A percentile compares a stretch with the other conserved stretches of the same genome.
Evolutionary conservation across 257 asterid species (phyloP).

Genomic region (Fraxinus cuspidata): DNA sequence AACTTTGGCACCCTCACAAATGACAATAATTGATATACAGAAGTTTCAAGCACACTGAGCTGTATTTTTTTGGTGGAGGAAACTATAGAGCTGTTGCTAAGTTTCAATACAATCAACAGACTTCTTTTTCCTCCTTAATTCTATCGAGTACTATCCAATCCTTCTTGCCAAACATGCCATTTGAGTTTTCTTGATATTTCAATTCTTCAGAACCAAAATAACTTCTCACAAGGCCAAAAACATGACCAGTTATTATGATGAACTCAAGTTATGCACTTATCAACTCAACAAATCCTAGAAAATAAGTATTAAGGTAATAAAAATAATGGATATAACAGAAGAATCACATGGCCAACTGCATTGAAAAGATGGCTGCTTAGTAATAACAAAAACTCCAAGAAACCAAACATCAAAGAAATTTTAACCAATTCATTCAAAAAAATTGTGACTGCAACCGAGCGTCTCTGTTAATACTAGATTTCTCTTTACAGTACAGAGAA

Average conservation of each 20-base stretch:
- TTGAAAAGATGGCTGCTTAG: not conserved
- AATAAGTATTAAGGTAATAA: not conserved
- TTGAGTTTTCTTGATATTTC: not conserved
- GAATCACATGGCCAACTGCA: not conserved
- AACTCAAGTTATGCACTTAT: not conserved
- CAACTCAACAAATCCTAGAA: not conserved
- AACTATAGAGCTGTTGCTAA: not conserved
- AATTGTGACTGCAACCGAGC: not conserved
- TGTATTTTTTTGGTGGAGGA: not conserved
- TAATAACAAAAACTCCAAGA: not conserved
- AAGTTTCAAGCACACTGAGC: not conserved
- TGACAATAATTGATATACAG: not conserved
- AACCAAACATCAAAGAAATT: not conserved
- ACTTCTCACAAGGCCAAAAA: not conserved
- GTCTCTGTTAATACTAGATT: not conserved
- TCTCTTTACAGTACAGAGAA: not conserved
- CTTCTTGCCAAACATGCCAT: not conserved
- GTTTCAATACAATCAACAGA: not conserved
- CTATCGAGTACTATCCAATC: not conserved
- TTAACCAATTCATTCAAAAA: not conserved
- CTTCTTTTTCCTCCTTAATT: not conserved
- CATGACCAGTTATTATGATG: not conserved
- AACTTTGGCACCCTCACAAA: too few relatives aligned
- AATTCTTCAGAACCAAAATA: not conserved
- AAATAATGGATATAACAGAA: not conserved